Evolutionary conservation across 177 flowering plant species (phyloP).

Genomic region (Tripterygium wilfordii): DNA sequence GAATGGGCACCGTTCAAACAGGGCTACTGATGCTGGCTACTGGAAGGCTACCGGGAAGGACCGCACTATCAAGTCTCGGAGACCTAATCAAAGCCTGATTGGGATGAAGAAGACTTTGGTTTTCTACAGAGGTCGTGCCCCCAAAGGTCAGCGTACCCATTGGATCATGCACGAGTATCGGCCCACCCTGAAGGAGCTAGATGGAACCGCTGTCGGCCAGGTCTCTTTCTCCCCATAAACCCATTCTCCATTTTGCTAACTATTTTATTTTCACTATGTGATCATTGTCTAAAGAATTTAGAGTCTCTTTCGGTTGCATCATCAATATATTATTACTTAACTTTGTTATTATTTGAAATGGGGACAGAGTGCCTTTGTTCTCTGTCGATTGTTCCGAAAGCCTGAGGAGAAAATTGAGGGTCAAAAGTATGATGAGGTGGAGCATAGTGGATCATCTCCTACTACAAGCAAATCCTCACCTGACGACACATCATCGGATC

Average conservation of each 20-base stretch:
- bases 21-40: slow-evolving; percentile 40
- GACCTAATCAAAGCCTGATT: slow-evolving; percentile 16
- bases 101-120: slow-evolving; percentile 74
- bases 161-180: slow-evolving; percentile 79
- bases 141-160: slow-evolving; percentile 49
- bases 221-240: slow-evolving; percentile 17
- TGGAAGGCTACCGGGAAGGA: slow-evolving; percentile 49
- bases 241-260: neutral
- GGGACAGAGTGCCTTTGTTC: slow-evolving; percentile 40
- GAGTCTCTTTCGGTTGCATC: no score
- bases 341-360: neutral
- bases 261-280: neutral
- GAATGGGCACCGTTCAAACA: slow-evolving; percentile 35
- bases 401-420: slow-evolving; percentile 25
- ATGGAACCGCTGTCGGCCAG: slow-evolving; percentile 55
- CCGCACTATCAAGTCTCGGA: slow-evolving; percentile 31
- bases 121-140: slow-evolving; percentile 59
- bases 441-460: slow-evolving; percentile 28
- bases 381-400: slow-evolving; percentile 48
- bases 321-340: no score
- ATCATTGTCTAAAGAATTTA: no score
- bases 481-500: slow-evolving; percentile 34
- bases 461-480: slow-evolving; percentile 31
- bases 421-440: slow-evolving; percentile 36
- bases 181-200: slow-evolving; percentile 43